phyloP scores from a whole-genome alignment of 164 flowering plant species.

The Warburgia ugandensis region DNA sequence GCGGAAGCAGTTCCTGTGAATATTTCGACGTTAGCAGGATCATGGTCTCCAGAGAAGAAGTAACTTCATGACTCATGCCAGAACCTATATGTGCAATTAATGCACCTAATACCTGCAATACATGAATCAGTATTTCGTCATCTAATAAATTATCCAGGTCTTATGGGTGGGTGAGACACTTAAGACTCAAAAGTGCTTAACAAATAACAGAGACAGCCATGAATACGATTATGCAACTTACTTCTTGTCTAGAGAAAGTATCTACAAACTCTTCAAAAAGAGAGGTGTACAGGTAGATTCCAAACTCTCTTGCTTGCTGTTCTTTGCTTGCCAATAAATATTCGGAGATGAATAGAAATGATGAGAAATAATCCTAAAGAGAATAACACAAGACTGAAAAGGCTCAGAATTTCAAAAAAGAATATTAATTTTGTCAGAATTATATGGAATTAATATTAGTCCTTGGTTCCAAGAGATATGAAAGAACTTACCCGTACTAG shows the following conservation, averaged over 20 bases:
- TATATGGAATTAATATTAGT: too few relatives aligned
- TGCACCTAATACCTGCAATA: constrained; percentile 63
- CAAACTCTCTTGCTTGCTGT: constrained; percentile 53
- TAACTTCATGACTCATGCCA: constrained; percentile 57
- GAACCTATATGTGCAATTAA: constrained; percentile 75
- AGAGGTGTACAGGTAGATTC: constrained; percentile 43
- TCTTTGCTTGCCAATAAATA: constrained; percentile 71
- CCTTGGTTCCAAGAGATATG: too few relatives aligned
- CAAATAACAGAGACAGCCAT: not conserved
- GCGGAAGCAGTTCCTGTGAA: constrained; percentile 46
- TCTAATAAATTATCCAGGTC: too few relatives aligned
- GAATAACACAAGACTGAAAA: not conserved
- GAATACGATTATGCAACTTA: constrained; percentile 20
- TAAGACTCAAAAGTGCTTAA: not conserved
- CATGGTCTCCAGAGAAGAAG: constrained; percentile 68
- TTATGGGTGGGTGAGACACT: too few relatives aligned
- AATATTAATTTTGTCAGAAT: too few relatives aligned
- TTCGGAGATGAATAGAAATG: constrained; percentile 57
- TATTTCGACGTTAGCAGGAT: constrained; percentile 47
- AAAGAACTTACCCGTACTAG: constrained; percentile 43
- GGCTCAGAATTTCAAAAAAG: not conserved
- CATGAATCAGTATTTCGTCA: not conserved
- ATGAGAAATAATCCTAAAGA: constrained; percentile 53
- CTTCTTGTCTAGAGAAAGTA: constrained; percentile 69
- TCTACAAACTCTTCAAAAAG: constrained; percentile 59